phyloP scores from a whole-genome alignment of 345 rosid genomes.

The Stellera chamaejasme region DNA sequence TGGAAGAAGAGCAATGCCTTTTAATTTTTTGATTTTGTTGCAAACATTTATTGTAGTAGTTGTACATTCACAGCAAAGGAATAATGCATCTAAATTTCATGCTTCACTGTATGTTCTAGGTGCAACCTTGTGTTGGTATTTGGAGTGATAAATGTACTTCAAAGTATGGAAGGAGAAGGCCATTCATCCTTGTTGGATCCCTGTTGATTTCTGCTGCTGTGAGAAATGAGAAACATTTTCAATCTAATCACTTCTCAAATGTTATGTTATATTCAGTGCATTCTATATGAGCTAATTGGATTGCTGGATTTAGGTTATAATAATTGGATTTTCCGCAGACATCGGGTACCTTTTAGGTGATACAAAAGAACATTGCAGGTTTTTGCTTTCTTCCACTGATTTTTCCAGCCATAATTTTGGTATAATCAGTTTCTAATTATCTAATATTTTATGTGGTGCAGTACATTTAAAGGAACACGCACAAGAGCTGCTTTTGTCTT shows the following conservation, averaged over 20 bases:
- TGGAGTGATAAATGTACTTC: constrained; percentile 98
- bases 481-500: constrained; percentile 82
- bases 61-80: no score
- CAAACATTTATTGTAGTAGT: no score
- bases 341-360: constrained; percentile 83
- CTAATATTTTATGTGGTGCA: constrained; percentile 27
- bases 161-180: constrained; percentile 82
- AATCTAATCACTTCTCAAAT: constrained; percentile 4
- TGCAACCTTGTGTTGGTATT: constrained; percentile 97
- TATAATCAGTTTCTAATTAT: constrained; percentile 1
- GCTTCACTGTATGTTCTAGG: constrained; percentile 35
- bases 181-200: constrained; percentile 88
- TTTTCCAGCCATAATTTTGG: constrained; percentile 12
- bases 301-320: constrained; percentile 80
- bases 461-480: constrained; percentile 82
- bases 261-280: constrained; percentile 8
- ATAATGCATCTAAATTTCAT: no score
- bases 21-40: no score
- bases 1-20: no score
- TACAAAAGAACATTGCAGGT: constrained; percentile 94
- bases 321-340: constrained; percentile 99
- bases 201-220: constrained; percentile 80
- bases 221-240: constrained; percentile 29
- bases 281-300: constrained; percentile 38
- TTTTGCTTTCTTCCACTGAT: constrained; percentile 12